Base-by-base conservation (phyloP, 768 basidiomycete species). In the Lactarius psammicola region DNA sequence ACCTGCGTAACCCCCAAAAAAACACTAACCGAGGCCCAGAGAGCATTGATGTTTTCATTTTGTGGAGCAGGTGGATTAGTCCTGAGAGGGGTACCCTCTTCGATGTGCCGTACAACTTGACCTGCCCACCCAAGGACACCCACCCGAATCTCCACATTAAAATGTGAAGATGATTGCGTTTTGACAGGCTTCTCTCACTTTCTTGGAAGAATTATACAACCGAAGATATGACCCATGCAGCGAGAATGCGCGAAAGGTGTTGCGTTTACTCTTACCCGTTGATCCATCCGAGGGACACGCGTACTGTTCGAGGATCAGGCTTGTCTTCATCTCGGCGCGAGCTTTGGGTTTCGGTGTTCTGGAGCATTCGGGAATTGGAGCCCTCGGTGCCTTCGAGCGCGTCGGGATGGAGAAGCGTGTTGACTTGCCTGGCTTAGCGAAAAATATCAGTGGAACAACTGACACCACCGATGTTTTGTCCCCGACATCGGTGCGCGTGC, bases 61-160 rank as follows among this genome's bases (percentile, higher is more conserved):
- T 23, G n/a, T 20, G 68, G 55, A 49, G 11, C 44, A 90, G 87
- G 70, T 89, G 84, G 70, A 76, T 88, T n/a, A 77, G 84, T 64
- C 73, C 70, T 2, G 72, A 74, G 20, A 84, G 80, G 4, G 87
- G 87, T 30, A 77, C 69, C 53, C 82, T 87, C 28, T 86, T 85
- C 0, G 86, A 88, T 69, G 70, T 80, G 0, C 78, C 87, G 9
- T 80, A 80, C 28, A 36, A 73, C 57, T 77, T 76, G 63, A 56
- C 81, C 5, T 81, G 79, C 56, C 62, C 67, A 2, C 49, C 64
- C 40, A 75, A 76, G 11, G 71, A 75, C 7, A 67, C 65, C 0
- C 62, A 73, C 10, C 70, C 70, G n/a, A 38, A 17, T 15, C 1
- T 38, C 36, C 15, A 38, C 36, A 38, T 17, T 17, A 15, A n/a